phyloP scores from a whole-genome alignment of 2,329 filamentous ascomycete species.

The Verticillium dahliae region DNA sequence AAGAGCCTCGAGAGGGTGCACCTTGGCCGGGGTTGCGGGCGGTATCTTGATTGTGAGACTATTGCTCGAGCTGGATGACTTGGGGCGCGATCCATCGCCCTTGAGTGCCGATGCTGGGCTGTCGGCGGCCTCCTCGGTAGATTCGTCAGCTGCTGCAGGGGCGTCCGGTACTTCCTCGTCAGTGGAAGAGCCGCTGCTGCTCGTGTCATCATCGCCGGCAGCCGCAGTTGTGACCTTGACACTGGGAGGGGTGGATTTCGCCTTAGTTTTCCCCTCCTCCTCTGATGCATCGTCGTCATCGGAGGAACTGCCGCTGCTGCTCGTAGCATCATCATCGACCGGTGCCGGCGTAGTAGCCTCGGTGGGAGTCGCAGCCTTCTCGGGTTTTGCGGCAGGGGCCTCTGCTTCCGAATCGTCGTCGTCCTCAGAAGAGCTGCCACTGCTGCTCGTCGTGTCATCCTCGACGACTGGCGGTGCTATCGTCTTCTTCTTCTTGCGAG shows the following conservation, averaged over 20 bases:
- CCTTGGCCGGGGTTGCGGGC: conserved; percentile 37
- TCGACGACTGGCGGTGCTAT: conserved; percentile 8
- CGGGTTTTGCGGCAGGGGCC: conserved; percentile 1
- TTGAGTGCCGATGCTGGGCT: conserved; percentile 11
- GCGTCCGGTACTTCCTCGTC: neutral
- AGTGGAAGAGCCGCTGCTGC: neutral
- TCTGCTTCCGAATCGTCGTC: conserved; percentile 24
- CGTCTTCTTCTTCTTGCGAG: conserved; percentile 18
- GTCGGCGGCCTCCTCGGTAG: neutral
- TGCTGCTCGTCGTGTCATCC: conserved; percentile 31
- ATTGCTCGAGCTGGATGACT: conserved; percentile 42
- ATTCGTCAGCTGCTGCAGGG: neutral
- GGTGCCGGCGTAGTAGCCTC: conserved; percentile 9
- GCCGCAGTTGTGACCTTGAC: neutral
- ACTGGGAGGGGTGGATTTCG: neutral
- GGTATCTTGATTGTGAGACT: conserved; percentile 51
- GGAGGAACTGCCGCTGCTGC: conserved; percentile 16
- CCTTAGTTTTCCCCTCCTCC: conserved; percentile 12
- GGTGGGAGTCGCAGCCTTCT: conserved; percentile 5
- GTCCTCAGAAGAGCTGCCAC: conserved; percentile 26
- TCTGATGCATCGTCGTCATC: conserved; percentile 7
- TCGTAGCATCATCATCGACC: conserved; percentile 16
- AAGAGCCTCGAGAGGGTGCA: conserved; percentile 86
- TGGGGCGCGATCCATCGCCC: conserved; percentile 29
- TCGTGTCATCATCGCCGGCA: conserved; percentile 15